Evolutionary conservation across 768 basidiomycete genomes (phyloP).

Genomic region (Phlebiopsis flavidoalba): DNA sequence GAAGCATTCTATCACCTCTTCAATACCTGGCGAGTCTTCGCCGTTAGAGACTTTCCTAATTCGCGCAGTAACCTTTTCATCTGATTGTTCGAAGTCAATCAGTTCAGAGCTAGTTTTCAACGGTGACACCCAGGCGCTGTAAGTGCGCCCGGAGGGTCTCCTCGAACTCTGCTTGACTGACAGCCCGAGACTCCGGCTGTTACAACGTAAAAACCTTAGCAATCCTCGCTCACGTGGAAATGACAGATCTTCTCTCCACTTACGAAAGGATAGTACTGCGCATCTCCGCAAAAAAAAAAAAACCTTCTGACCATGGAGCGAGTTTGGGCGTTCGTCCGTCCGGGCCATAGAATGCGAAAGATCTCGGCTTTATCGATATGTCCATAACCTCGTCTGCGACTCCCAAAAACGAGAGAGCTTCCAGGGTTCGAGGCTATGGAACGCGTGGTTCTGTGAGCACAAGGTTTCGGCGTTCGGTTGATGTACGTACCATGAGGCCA

Average conservation of each 20-base stretch:
- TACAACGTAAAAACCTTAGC: background rate
- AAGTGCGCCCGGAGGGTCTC: conserved; percentile 27
- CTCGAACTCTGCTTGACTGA: conserved; percentile 21
- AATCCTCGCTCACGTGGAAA: background rate
- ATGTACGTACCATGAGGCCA: conserved; percentile 20
- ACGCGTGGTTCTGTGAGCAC: background rate
- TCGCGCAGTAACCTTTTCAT: conserved; percentile 26
- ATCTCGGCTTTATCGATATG: background rate
- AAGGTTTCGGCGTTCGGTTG: too few relatives aligned
- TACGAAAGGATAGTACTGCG: conserved; percentile 17
- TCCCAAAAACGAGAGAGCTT: conserved; percentile 17
- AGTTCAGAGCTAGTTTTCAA: conserved; percentile 35
- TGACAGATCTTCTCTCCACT: background rate
- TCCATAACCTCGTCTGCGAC: conserved; percentile 13
- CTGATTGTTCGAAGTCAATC: conserved; percentile 26
- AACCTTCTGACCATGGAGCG: conserved; percentile 4
- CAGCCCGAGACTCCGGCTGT: background rate
- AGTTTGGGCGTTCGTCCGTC: conserved; percentile 12
- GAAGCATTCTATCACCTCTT: conserved; percentile 25
- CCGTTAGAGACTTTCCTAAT: conserved; percentile 15
- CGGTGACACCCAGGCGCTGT: conserved; percentile 18
- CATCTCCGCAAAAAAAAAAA: background rate
- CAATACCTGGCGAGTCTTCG: conserved; percentile 17
- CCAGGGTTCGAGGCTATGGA: conserved; percentile 17
- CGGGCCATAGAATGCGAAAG: conserved; percentile 14